These are phyloP conservation scores for Trichomonas gallinae DNA, from an alignment of 208 protist genomes.

Conservation along the genomic window DNA sequence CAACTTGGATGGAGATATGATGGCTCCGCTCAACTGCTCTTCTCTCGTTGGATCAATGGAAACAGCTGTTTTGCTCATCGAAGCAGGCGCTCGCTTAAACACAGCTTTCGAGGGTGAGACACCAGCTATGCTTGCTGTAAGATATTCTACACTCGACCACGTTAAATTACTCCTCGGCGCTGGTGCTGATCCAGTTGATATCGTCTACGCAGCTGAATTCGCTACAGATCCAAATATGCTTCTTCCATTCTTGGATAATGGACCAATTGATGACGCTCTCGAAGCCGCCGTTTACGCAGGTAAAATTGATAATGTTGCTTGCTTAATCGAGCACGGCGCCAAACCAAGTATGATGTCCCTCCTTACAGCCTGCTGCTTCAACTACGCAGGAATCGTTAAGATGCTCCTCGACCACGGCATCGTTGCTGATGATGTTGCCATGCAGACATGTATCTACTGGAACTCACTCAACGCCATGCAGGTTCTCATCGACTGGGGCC, in stretches of 20 bases:
- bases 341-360: not conserved
- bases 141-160: not conserved
- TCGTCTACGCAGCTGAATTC: not conserved
- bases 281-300: not conserved
- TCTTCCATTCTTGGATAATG: not conserved
- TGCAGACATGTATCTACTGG: conserved; percentile 18
- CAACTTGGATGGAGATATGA: not conserved
- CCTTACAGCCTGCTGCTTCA: not conserved
- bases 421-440: not conserved
- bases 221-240: not conserved
- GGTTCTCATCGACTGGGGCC: not conserved
- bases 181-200: not conserved
- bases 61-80: not conserved
- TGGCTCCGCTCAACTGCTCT: not conserved
- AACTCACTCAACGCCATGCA: not conserved
- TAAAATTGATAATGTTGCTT: not conserved
- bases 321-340: not conserved
- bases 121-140: not conserved
- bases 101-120: not conserved
- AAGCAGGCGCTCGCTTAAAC: not conserved
- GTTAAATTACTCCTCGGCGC: not conserved
- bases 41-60: not conserved
- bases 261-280: not conserved
- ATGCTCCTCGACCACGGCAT: not conserved
- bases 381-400: not conserved